These are phyloP conservation scores for Tolypocladium tundrense DNA, from an alignment of 2,329 filamentous ascomycete genomes.

Conservation along the genomic window DNA sequence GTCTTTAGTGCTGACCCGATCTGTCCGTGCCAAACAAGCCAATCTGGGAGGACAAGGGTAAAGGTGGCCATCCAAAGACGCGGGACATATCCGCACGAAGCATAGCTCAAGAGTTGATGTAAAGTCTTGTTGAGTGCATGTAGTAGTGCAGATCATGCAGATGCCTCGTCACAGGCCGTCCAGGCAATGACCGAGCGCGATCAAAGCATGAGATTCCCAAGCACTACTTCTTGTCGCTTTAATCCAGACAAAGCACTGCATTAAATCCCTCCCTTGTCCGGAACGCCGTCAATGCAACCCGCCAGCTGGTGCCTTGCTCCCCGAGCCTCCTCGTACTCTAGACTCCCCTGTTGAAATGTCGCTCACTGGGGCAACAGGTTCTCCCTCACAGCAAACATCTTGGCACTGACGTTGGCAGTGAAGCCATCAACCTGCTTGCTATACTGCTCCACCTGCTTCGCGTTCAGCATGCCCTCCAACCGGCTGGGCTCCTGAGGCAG, in stretches of 20 bases:
- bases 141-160: neutral
- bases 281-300: constrained; percentile 32
- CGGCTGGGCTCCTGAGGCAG: constrained; percentile 88
- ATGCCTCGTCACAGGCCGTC: neutral
- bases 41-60: neutral
- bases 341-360: neutral
- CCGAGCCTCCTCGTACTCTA: constrained; percentile 8
- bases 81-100: neutral
- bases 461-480: constrained; percentile 88
- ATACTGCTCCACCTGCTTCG: constrained; percentile 95
- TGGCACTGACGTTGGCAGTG: constrained; percentile 79
- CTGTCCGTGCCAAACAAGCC: neutral
- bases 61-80: neutral
- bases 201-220: neutral
- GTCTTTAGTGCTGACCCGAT: neutral
- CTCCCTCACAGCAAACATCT: constrained; percentile 94
- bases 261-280: constrained; percentile 27
- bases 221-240: constrained; percentile 17
- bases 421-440: constrained; percentile 95
- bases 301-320: constrained; percentile 20
- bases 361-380: constrained; percentile 49
- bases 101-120: neutral
- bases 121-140: neutral
- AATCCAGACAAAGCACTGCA: constrained; percentile 24
- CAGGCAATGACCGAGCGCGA: neutral